Evolutionary conservation across 148 eudicot genomes (phyloP), one percentile per base, ranked within the genome.

Genomic region (Cornus florida): DNA sequence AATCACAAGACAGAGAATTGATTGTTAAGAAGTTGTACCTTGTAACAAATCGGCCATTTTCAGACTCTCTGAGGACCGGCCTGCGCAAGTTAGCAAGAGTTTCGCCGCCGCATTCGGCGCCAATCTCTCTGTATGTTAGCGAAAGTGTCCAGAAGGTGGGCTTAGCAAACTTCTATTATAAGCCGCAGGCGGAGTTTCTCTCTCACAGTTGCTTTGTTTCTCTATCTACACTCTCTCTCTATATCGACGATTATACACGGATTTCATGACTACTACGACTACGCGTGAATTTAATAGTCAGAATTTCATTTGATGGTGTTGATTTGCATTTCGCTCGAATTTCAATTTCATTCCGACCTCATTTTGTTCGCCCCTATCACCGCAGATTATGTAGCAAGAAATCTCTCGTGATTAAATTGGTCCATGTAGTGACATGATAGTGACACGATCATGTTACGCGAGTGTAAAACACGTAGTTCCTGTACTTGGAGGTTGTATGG

Each of bases 271-370:
- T 70, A 22, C 79, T 56, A 71, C 8, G 9, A 62, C 82, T 78
- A 81, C 96, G 96, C 98, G 92, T 90, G 88, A 91, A 91, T 86
- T 87, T 88, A 87, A 77, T 82, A 78, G 0, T 28, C 28, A 67
- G 88, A 85, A 80, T 79, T 75, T 87, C 78, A 71, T 75, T 82
- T 81, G 68, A 28, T 28, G 28, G 28, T 28, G 28, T 1, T 28
- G 28, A 87, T 82, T 79, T 88, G 87, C 84, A 93, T 91, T 88
- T 90, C 64, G 71, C 22, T 67, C n/a, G 86, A 38, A 90, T 90
- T 91, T 91, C 86, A 82, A 86, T 91, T 95, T 91, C 93, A 95
- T 95, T 95, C 96, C 97, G 98, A 95, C 94, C 73, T 70, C 90
- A 91, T 94, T 92, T 94, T 76, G 76, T 76, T 83, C 60, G 41